These are phyloP conservation scores for Plantago elongata DNA, from an alignment of 257 asterid species.

Conservation along the genomic window DNA sequence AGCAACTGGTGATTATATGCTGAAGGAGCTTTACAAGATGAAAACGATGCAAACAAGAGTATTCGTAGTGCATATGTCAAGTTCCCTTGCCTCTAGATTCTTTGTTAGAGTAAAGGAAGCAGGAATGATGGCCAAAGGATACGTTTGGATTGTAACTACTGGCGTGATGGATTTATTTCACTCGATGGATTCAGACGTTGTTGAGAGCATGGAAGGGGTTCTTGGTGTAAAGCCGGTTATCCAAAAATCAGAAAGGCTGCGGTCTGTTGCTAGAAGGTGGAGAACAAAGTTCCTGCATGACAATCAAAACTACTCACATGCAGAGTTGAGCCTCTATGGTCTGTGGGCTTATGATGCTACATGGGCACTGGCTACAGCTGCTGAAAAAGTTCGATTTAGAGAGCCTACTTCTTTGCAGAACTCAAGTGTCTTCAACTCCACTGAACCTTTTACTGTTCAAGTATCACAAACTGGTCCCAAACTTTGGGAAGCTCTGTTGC, in stretches of 20 bases:
- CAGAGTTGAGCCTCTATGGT: conserved; percentile 21
- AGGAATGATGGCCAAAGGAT: conserved; percentile 34
- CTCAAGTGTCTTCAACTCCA: conserved; percentile 4
- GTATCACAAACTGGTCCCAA: conserved; percentile 18
- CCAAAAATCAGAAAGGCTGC: conserved; percentile 19
- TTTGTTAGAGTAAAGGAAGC: conserved; percentile 25
- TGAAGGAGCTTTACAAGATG: conserved; percentile 26
- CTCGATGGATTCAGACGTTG: conserved; percentile 7
- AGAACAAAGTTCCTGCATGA: conserved; percentile 9
- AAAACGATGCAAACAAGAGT: conserved; percentile 36
- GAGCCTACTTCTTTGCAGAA: conserved; percentile 12
- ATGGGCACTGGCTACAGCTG: conserved; percentile 35
- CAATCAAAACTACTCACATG: conserved; percentile 10
- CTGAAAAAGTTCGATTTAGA: conserved; percentile 20
- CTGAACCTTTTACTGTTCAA: conserved; percentile 14
- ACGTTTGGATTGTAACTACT: conserved; percentile 30
- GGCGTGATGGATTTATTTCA: background rate
- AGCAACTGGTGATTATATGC: conserved; percentile 25
- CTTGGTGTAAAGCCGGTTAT: conserved; percentile 29
- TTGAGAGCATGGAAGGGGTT: conserved; percentile 32
- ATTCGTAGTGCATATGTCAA: conserved; percentile 29
- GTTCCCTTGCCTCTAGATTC: conserved; percentile 20
- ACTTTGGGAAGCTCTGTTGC: conserved; percentile 18
- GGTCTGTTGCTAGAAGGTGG: conserved; percentile 15
- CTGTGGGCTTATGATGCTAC: conserved; percentile 36